These are phyloP conservation scores for Paecilomyces formosus DNA, from an alignment of 2,329 filamentous ascomycete species.

Conservation along the genomic window DNA sequence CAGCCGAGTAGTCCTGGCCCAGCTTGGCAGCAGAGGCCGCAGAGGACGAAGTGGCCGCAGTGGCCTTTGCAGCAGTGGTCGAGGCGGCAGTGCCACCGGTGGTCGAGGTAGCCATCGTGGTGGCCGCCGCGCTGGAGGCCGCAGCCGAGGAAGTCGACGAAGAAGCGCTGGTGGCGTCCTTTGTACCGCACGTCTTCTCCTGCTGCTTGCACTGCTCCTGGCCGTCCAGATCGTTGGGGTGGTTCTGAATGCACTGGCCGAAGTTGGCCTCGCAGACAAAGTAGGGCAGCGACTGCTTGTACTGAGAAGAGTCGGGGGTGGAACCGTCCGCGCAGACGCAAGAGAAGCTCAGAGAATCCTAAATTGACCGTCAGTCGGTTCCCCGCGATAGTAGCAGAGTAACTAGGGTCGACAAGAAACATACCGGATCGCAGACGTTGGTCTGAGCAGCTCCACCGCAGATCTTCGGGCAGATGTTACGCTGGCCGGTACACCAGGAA, in stretches of 20 bases:
- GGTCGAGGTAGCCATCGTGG: conserved; percentile 16
- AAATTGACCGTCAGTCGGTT: conserved; percentile 4
- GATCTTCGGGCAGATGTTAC: conserved; percentile 53
- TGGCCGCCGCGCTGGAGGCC: conserved; percentile 16
- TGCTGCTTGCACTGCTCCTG: conserved; percentile 43
- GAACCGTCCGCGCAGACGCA: conserved; percentile 53
- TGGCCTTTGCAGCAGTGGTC: conserved; percentile 23
- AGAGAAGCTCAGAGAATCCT: conserved; percentile 46
- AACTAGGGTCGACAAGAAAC: conserved; percentile 15
- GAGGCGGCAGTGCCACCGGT: conserved; percentile 17
- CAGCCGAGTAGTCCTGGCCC: conserved; percentile 45
- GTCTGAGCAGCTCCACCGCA: conserved; percentile 44
- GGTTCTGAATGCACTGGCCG: conserved; percentile 38
- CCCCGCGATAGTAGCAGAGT: background rate
- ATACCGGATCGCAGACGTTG: conserved; percentile 53
- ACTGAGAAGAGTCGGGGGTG: conserved; percentile 48
- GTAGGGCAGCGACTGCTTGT: conserved; percentile 52
- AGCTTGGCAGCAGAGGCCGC: conserved; percentile 40
- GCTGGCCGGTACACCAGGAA: conserved; percentile 53
- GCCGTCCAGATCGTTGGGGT: conserved; percentile 39
- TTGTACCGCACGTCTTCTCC: conserved; percentile 44
- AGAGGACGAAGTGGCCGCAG: conserved; percentile 23
- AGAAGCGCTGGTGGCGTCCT: conserved; percentile 32
- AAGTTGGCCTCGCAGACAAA: conserved; percentile 52
- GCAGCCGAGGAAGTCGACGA: conserved; percentile 14